A percentile compares a stretch with the other conserved stretches of the same genome.
Conservation (phyloP, 352 stramenopile genomes). For the Phytophthora pinifolia region DNA sequence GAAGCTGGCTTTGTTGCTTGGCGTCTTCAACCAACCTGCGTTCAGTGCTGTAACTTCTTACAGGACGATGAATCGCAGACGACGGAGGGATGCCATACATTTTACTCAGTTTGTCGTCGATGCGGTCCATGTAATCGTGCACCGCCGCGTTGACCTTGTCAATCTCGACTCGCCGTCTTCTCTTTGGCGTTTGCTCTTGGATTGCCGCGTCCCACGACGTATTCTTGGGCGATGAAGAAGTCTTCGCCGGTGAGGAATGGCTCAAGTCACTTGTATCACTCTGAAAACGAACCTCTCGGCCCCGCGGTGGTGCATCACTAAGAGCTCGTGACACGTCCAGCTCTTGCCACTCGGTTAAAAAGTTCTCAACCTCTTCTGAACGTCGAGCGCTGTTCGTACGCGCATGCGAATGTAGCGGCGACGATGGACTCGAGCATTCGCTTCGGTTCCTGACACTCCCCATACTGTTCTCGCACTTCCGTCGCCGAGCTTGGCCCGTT, state of each 20-base stretch:
- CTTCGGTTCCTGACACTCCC: not conserved
- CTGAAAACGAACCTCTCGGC: slow-evolving; percentile 7
- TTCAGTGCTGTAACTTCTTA: not conserved
- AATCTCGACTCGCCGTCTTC: slow-evolving; percentile 42
- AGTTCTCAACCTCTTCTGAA: slow-evolving; percentile 14
- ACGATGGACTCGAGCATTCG: slow-evolving; percentile 12
- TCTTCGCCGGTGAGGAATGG: not conserved
- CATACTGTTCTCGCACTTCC: slow-evolving; percentile 12
- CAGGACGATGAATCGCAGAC: slow-evolving; percentile 23
- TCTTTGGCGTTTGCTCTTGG: slow-evolving; percentile 19
- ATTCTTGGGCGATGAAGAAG: slow-evolving; percentile 7
- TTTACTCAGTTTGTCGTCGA: slow-evolving; percentile 76
- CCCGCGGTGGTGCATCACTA: not conserved
- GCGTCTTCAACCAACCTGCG: not conserved
- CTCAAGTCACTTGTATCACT: slow-evolving; percentile 1
- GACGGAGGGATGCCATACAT: slow-evolving; percentile 79
- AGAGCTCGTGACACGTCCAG: slow-evolving; percentile 39
- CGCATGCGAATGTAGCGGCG: slow-evolving; percentile 5
- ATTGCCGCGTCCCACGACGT: not conserved
- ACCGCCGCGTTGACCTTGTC: slow-evolving; percentile 73
- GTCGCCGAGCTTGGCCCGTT: not conserved
- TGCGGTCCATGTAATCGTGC: slow-evolving; percentile 82
- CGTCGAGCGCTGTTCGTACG: slow-evolving; percentile 4
- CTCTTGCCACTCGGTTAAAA: slow-evolving; percentile 42
- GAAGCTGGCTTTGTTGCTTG: not conserved